These are phyloP conservation scores for Botrytis pseudocinerea DNA, from an alignment of 2,329 filamentous ascomycete species.

Conservation along the genomic window DNA sequence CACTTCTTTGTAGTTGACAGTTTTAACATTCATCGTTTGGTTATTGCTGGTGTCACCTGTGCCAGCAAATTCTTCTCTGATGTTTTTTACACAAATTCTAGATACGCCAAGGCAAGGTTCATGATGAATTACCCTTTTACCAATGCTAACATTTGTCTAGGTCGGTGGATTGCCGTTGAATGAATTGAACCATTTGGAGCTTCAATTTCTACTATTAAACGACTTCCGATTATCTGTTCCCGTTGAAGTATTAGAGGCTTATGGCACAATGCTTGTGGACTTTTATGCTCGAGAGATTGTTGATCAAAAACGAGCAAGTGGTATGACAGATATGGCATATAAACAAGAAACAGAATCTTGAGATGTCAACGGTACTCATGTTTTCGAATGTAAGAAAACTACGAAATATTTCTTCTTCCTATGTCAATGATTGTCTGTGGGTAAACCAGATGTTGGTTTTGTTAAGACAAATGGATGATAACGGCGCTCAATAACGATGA, in stretches of 20 bases:
- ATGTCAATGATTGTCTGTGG: slow-evolving; percentile 8
- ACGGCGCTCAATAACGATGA: neutral
- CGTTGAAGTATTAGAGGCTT: slow-evolving; percentile 93
- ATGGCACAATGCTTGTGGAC: slow-evolving; percentile 97
- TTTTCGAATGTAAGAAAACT: slow-evolving; percentile 13
- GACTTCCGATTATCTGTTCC: slow-evolving; percentile 93
- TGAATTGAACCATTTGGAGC: slow-evolving; percentile 92
- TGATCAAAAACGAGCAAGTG: slow-evolving; percentile 48
- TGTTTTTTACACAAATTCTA: slow-evolving; percentile 97
- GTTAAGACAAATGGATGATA: slow-evolving; percentile 3
- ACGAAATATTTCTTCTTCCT: neutral
- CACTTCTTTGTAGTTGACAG: slow-evolving; percentile 95
- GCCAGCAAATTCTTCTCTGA: slow-evolving; percentile 99
- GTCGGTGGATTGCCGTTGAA: slow-evolving; percentile 89
- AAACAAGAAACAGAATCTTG: slow-evolving; percentile 28
- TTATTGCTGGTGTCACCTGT: slow-evolving; percentile 96
- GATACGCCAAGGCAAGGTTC: slow-evolving; percentile 87
- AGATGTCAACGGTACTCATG: slow-evolving; percentile 8
- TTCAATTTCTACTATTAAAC: slow-evolving; percentile 93
- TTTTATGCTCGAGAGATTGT: slow-evolving; percentile 94
- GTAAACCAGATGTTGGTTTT: slow-evolving; percentile 1
- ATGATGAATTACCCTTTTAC: neutral
- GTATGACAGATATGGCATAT: slow-evolving; percentile 35
- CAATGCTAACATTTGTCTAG: slow-evolving; percentile 48
- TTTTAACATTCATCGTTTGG: slow-evolving; percentile 95